Conservation (phyloP, 1,284 basidiomycete species). For the Cystobasidium sp. region DNA sequence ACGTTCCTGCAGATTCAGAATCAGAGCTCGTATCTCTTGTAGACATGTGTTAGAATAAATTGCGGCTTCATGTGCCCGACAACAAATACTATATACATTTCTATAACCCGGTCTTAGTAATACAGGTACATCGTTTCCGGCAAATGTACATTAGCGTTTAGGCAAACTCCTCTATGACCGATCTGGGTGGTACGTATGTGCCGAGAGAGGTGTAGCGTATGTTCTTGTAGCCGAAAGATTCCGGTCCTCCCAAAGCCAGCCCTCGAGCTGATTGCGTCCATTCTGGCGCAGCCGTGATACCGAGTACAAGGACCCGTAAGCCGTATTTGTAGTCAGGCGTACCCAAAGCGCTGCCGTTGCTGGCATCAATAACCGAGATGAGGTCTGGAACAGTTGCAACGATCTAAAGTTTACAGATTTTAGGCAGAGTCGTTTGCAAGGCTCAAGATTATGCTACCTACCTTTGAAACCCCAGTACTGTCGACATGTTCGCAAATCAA, state of each 20-base stretch:
- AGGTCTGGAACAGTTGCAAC: slow-evolving; percentile 66
- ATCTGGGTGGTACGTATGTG: slow-evolving; percentile 55
- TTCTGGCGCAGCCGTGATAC: slow-evolving; percentile 64
- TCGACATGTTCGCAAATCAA: slow-evolving; percentile 25
- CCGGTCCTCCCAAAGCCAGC: slow-evolving; percentile 63
- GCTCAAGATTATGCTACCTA: background rate
- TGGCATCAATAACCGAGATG: slow-evolving; percentile 65
- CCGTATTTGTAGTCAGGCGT: slow-evolving; percentile 65
- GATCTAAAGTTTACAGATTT: slow-evolving; percentile 49
- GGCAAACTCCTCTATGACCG: slow-evolving; percentile 56
- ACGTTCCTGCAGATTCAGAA: too few relatives aligned
- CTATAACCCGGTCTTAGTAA: too few relatives aligned
- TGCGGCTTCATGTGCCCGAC: too few relatives aligned
- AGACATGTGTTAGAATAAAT: too few relatives aligned
- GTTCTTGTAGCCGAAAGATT: slow-evolving; percentile 49
- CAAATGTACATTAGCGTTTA: too few relatives aligned
- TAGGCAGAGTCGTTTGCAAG: background rate
- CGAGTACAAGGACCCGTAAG: slow-evolving; percentile 65
- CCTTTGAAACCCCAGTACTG: slow-evolving; percentile 5
- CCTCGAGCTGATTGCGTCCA: slow-evolving; percentile 65
- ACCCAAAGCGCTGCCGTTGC: slow-evolving; percentile 64
- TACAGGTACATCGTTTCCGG: too few relatives aligned
- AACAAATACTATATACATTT: too few relatives aligned
- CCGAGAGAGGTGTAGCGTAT: slow-evolving; percentile 55
- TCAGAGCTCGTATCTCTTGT: too few relatives aligned